Conservation (phyloP, 305 asterid species). For the Caryopteris hybrid region DNA sequence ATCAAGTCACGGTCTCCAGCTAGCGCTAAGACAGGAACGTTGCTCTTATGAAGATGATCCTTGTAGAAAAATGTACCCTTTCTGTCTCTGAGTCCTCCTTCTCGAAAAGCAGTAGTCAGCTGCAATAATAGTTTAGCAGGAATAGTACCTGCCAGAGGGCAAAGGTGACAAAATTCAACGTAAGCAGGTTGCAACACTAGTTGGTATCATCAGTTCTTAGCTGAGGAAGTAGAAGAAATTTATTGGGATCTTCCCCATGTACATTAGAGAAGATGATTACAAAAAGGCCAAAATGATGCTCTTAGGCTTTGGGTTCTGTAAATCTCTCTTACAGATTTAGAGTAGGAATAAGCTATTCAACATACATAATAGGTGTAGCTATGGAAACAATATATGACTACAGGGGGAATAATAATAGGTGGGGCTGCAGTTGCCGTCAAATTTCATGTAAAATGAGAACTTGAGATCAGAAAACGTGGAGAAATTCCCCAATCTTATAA, state of each 20-base stretch:
- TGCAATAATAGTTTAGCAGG: constrained; percentile 81
- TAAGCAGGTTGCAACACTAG: not conserved
- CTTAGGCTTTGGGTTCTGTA: not conserved
- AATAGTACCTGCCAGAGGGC: constrained; percentile 69
- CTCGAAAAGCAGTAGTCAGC: constrained; percentile 75
- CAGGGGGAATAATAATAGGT: not conserved
- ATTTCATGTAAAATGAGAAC: not conserved
- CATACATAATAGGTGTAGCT: not conserved
- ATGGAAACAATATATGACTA: too few species aligned
- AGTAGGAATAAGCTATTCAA: too few species aligned
- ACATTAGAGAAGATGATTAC: not conserved
- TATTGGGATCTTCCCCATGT: not conserved
- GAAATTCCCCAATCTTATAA: not conserved
- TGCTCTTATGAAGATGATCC: constrained; percentile 62
- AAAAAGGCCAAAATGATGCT: not conserved
- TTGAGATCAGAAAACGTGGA: not conserved
- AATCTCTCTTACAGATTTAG: not conserved
- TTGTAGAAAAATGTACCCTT: constrained; percentile 66
- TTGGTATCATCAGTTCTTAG: not conserved
- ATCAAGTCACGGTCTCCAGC: constrained; percentile 91
- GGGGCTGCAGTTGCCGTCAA: not conserved
- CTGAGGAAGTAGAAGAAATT: not conserved
- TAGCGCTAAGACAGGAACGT: constrained; percentile 76
- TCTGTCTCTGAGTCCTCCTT: constrained; percentile 85
- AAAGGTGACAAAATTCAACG: constrained; percentile 1